A percentile compares a stretch with the other conserved stretches of the same genome.
These are phyloP conservation scores for Stromatinia cepivora DNA, from an alignment of 2,329 filamentous ascomycete genomes.

Conservation along the genomic window DNA sequence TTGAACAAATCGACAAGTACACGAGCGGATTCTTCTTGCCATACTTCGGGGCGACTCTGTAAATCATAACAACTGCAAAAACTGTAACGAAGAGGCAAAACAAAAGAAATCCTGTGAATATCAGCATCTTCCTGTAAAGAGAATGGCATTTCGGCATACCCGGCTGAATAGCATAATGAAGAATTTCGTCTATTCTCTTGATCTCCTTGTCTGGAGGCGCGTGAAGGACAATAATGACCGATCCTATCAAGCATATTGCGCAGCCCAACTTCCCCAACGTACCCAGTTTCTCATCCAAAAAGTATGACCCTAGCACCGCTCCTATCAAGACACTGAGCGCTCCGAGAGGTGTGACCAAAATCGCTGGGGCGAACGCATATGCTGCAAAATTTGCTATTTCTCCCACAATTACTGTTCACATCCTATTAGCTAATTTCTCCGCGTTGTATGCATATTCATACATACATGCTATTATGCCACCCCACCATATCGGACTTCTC, in stretches of 20 bases:
- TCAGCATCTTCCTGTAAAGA: constrained; percentile 22
- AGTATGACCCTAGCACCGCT: constrained; percentile 91
- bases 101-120: constrained; percentile 68
- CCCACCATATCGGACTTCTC: constrained; percentile 96
- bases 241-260: constrained; percentile 92
- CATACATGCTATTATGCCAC: constrained; percentile 84
- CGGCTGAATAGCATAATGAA: constrained; percentile 86
- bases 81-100: constrained; percentile 79
- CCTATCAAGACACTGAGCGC: constrained; percentile 94
- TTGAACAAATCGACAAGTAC: constrained; percentile 96
- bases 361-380: constrained; percentile 98
- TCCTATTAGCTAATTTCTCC: constrained; percentile 34
- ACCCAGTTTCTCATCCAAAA: constrained; percentile 87
- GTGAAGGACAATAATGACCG: constrained; percentile 96
- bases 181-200: constrained; percentile 84
- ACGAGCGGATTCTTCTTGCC: constrained; percentile 95
- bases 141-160: constrained; percentile 55
- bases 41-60: constrained; percentile 83
- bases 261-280: constrained; percentile 90
- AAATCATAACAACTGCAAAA: constrained; percentile 94
- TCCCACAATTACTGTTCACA: constrained; percentile 73
- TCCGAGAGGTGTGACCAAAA: constrained; percentile 91
- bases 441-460: constrained; percentile 27
- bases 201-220: constrained; percentile 93
- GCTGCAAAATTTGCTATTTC: constrained; percentile 97